Base-by-base conservation (phyloP, 306 rosid genomes). In the Dryas octopetala region DNA sequence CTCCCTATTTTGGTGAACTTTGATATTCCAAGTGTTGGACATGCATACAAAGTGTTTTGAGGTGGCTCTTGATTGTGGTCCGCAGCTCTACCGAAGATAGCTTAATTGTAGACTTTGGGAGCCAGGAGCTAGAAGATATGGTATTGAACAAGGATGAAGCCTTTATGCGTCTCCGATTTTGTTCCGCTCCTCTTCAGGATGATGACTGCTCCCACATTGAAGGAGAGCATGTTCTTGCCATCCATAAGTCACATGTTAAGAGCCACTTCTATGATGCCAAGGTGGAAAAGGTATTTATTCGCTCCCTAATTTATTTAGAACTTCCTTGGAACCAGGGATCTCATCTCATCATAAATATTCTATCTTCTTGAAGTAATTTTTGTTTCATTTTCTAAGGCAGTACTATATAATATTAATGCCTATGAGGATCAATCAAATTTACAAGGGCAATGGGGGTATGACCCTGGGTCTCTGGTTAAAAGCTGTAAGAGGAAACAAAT, bases 51-150 rank as follows among this genome's bases (percentile, higher is more conserved):
- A 62, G 5, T 62, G 62, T 74, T 48, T 48, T 57, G 64, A 69
- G 45, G 48, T 57, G 49, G 41, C 65, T 57, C 67, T 43, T 67
- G 68, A 46, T 46, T 57, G 53, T 63, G 78, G 14, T 41, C 50
- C 54, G 46, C 79, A 76, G 79, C 79, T 47, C 79, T 57, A 49
- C 74, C 12, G 74, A 67, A 67, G 59, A 46, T 67, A 69, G 74
- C 55, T 43, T 76, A 26, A 46, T 57, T 66, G 57, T 76, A 49
- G 16, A 32, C 40, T 67, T 76, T 46, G 68, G 59, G 60, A 47
- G 68, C 74, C 79, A 66, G 65, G 79, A 67, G 48, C 67, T 76
- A 5, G 74, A 76, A 58, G 74, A 75, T 16, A 75, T 75, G 79
- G 51, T 57, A 65, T 76, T 76, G 74, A 49, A 76, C 32, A 69